Percentiles rank a stretch among this genome's conserved stretches.
phyloP scores from a whole-genome alignment of 2,329 filamentous ascomycete genomes.

The Claviceps pazoutovae region DNA sequence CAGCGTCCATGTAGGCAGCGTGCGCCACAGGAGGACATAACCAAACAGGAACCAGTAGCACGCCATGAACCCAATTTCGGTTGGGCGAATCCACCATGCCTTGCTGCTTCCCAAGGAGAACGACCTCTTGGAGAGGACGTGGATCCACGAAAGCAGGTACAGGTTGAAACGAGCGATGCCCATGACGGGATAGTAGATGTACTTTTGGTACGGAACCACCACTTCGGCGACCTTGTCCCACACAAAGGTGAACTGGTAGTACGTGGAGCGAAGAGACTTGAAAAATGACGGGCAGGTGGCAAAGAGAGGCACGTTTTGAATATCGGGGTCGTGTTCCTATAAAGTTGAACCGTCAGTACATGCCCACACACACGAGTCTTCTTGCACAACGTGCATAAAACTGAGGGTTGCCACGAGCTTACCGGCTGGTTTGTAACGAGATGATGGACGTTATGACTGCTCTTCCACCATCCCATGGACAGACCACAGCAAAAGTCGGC shows the following conservation, averaged over 20 bases:
- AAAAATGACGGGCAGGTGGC: slow-evolving; percentile 54
- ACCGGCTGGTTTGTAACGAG: slow-evolving; percentile 49
- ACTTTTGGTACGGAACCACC: slow-evolving; percentile 46
- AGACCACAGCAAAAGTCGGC: slow-evolving; percentile 53
- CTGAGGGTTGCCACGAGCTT: not conserved
- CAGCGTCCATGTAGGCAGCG: slow-evolving; percentile 41
- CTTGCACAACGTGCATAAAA: not conserved
- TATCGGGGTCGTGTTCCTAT: slow-evolving; percentile 42
- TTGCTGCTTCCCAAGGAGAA: slow-evolving; percentile 39
- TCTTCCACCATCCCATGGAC: slow-evolving; percentile 57
- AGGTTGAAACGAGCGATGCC: slow-evolving; percentile 58
- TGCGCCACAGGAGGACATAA: slow-evolving; percentile 47
- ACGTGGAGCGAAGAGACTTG: slow-evolving; percentile 46
- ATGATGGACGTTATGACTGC: slow-evolving; percentile 55
- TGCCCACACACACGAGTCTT: not conserved
- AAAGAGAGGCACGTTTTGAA: slow-evolving; percentile 56
- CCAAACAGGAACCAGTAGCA: slow-evolving; percentile 58
- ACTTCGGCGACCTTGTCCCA: slow-evolving; percentile 49
- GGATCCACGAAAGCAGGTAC: slow-evolving; percentile 52
- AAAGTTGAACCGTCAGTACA: not conserved
- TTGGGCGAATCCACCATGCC: slow-evolving; percentile 54
- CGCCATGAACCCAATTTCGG: slow-evolving; percentile 47
- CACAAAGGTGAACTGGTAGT: slow-evolving; percentile 50
- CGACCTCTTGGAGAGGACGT: slow-evolving; percentile 42
- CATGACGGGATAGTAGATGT: slow-evolving; percentile 57